Evolutionary conservation across 2,329 filamentous ascomycete genomes (phyloP).

Genomic region (Fusarium haematococcum): DNA sequence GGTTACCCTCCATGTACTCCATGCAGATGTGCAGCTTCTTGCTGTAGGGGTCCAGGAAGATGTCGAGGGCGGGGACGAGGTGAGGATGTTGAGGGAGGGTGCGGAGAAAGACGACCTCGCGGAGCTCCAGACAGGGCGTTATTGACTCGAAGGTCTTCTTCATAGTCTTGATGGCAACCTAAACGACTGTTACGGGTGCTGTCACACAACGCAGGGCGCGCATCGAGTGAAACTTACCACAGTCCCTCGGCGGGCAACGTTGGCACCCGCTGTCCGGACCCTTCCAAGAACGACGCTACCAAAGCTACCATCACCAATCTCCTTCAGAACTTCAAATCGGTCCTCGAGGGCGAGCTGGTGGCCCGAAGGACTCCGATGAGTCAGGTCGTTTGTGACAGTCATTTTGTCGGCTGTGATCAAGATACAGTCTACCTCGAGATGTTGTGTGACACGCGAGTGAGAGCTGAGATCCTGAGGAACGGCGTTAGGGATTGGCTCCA

Average conservation of each 20-base stretch:
- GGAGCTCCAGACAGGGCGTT: slow-evolving; percentile 87
- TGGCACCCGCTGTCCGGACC: slow-evolving; percentile 89
- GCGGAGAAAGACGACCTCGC: slow-evolving; percentile 96
- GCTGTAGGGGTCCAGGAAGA: slow-evolving; percentile 95
- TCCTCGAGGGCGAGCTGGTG: slow-evolving; percentile 82
- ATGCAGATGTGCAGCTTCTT: slow-evolving; percentile 98
- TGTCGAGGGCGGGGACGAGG: slow-evolving; percentile 96
- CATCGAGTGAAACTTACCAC: slow-evolving; percentile 73
- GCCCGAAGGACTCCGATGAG: slow-evolving; percentile 74
- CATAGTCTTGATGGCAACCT: slow-evolving; percentile 99
- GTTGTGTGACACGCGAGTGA: slow-evolving; percentile 27
- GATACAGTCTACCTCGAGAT: slow-evolving; percentile 33
- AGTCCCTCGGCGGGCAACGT: slow-evolving; percentile 88
- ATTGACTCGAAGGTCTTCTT: slow-evolving; percentile 99
- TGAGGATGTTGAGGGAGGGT: slow-evolving; percentile 90
- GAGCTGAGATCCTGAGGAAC: slow-evolving; percentile 34
- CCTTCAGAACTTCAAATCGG: slow-evolving; percentile 95
- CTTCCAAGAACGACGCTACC: slow-evolving; percentile 93
- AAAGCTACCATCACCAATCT: slow-evolving; percentile 98
- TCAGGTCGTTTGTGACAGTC: slow-evolving; percentile 81
- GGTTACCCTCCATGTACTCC: slow-evolving; percentile 99
- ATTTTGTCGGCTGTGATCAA: slow-evolving; percentile 62
- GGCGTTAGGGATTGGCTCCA: slow-evolving; percentile 36
- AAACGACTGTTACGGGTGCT: slow-evolving; percentile 29
- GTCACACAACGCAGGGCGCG: slow-evolving; percentile 21